Base-by-base conservation (phyloP, 371 early-diverging fungal species). In the Syncephalastrum sp. region DNA sequence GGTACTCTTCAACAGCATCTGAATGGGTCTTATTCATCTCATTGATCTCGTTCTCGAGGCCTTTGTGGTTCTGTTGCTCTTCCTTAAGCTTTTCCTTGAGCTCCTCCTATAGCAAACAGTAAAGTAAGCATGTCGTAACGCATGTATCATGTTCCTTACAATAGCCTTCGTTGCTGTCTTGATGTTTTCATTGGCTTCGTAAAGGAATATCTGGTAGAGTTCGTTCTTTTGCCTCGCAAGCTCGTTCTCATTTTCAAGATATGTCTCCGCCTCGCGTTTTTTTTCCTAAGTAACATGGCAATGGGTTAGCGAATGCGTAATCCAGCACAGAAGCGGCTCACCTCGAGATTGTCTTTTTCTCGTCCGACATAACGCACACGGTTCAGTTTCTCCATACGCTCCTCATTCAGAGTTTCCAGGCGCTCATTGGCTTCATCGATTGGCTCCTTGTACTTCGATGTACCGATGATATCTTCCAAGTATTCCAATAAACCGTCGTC, bases 401-500 rank as follows among this genome's bases (percentile, higher is more conserved):
- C 88, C 51, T 88, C 89, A 50, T 86, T 89, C 48, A 94, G 56
- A 13, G 75, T 71, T 42, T 97, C 96, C 3, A 97, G 69, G 24
- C 74, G 68, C 24, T 67, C 62, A 43, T 69, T 82, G 2, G 90
- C 79, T 12, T 86, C 78, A 60, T 96, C 94, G 59, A 99, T 99
- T 21, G 86, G 83, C 16, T 81, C 84, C 72, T 97, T 95, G 70
- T 94, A 98, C 47, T 81, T 72, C 3, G 89, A 83, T 4, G 99
- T 99, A 7, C 99, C 99, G 52, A 99, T 99, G 50, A 99, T 99
- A 73, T 99, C 99, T 70, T 99, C 99, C 42, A 99, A 77, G 70
- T 99, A 99, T 72, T 99, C 99, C 7, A 99, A 82, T 50, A 99
- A 74, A 0, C 99, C 99, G 54, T 95, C 98, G 53, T 98, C 98